Evolutionary conservation across 495 filamentous ascomycete genomes (phyloP).

Genomic region (Polyplosphaeria fusca): DNA sequence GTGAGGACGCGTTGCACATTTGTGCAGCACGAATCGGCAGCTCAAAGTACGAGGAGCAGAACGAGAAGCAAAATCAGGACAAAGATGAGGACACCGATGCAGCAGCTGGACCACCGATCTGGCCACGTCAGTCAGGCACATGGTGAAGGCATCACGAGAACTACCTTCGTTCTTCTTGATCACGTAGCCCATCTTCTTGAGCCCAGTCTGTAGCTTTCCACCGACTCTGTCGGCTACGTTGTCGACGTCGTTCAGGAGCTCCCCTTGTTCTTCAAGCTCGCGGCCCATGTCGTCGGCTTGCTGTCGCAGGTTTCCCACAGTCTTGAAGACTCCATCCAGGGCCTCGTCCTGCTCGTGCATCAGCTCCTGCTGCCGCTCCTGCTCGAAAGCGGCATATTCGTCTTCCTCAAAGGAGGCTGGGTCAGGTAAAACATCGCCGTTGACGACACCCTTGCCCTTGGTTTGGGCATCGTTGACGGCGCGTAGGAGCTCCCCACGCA

Average conservation of each 20-base stretch:
- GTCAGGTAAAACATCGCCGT: constrained; percentile 57
- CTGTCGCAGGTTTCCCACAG: constrained; percentile 80
- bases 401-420: constrained; percentile 70
- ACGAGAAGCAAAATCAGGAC: constrained; percentile 82
- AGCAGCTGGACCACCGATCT: constrained; percentile 86
- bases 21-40: too few relatives aligned
- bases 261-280: constrained; percentile 88
- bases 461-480: constrained; percentile 45
- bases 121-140: constrained; percentile 21
- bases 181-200: constrained; percentile 79
- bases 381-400: constrained; percentile 80
- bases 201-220: constrained; percentile 76
- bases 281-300: constrained; percentile 94
- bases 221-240: constrained; percentile 79
- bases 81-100: constrained; percentile 80
- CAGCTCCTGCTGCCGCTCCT: constrained; percentile 83
- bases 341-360: constrained; percentile 95
- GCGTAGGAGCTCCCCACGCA: constrained; percentile 74
- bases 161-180: constrained; percentile 88
- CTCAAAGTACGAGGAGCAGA: constrained; percentile 60
- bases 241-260: constrained; percentile 78
- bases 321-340: constrained; percentile 86
- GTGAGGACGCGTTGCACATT: too few relatives aligned
- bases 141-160: neutral
- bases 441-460: constrained; percentile 36